Conservation (phyloP, 306 rosid species). For the Abrus pulchellus region DNA sequence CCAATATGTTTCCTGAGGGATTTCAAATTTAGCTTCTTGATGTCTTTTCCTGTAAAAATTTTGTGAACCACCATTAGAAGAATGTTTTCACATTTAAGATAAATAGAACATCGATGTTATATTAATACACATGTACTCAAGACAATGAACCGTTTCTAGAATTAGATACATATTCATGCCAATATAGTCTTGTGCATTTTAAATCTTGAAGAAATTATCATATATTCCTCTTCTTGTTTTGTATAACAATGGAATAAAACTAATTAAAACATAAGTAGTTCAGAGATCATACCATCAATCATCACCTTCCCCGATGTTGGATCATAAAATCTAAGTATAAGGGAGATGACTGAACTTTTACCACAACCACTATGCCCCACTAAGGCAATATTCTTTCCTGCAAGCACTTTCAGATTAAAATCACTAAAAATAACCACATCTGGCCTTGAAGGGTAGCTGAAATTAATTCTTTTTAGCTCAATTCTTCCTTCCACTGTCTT, state of each 20-base stretch:
- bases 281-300: conserved; percentile 76
- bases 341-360: conserved; percentile 87
- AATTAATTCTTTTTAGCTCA: conserved; percentile 69
- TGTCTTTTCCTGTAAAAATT: conserved; percentile 75
- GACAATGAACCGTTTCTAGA: neutral
- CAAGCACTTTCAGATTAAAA: conserved; percentile 67
- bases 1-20: conserved; percentile 84
- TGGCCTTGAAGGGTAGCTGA: conserved; percentile 89
- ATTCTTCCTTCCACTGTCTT: conserved; percentile 73
- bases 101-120: neutral
- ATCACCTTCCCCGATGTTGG: conserved; percentile 77
- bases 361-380: conserved; percentile 98
- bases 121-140: neutral
- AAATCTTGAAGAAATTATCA: neutral
- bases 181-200: neutral
- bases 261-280: conserved; percentile 8
- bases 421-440: conserved; percentile 73
- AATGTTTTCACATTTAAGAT: neutral
- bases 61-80: conserved; percentile 28
- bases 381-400: conserved; percentile 77
- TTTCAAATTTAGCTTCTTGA: conserved; percentile 67
- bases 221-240: neutral
- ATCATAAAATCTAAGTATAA: conserved; percentile 88
- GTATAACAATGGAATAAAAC: neutral
- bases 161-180: neutral